Percentiles rank a stretch among this genome's conserved stretches.
phyloP scores from a whole-genome alignment of 2,329 filamentous ascomycete species.

The Sporothrix luriei region DNA sequence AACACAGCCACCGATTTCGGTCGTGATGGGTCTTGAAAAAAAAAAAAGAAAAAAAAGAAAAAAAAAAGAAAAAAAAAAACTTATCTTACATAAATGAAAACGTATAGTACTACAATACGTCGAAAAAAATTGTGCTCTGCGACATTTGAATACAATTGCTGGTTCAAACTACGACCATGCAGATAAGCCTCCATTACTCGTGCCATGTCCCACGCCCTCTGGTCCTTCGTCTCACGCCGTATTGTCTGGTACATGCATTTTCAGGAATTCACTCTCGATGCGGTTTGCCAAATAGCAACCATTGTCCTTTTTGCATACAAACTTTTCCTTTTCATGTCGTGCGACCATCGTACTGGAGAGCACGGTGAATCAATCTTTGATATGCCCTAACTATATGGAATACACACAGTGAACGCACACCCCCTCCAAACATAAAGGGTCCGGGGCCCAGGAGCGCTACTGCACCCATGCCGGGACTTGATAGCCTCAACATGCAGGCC shows the following conservation, averaged over 20 bases:
- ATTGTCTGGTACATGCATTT: not conserved
- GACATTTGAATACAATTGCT: not conserved
- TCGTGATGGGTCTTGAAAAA: no score
- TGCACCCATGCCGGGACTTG: slow-evolving; percentile 14
- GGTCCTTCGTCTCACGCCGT: slow-evolving; percentile 1
- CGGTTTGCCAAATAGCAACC: no score
- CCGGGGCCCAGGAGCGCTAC: not conserved
- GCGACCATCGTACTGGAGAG: slow-evolving; percentile 3
- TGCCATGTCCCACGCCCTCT: not conserved
- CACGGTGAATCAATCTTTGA: slow-evolving; percentile 7
- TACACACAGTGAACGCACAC: not conserved
- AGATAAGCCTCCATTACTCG: slow-evolving; percentile 1
- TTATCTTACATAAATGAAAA: no score
- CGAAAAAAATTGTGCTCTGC: not conserved
- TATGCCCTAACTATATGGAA: slow-evolving; percentile 7
- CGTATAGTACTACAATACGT: no score
- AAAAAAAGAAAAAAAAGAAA: no score
- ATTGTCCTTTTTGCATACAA: slow-evolving; percentile 5
- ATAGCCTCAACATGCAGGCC: not conserved
- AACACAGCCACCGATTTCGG: not conserved
- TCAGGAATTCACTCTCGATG: not conserved
- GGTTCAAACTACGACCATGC: not conserved
- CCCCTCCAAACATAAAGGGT: not conserved
- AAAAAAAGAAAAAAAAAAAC: no score
- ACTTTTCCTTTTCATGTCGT: not conserved